Evolutionary conservation across 1,284 basidiomycete species (phyloP).

Genomic region (Ceratobasidium sp.): DNA sequence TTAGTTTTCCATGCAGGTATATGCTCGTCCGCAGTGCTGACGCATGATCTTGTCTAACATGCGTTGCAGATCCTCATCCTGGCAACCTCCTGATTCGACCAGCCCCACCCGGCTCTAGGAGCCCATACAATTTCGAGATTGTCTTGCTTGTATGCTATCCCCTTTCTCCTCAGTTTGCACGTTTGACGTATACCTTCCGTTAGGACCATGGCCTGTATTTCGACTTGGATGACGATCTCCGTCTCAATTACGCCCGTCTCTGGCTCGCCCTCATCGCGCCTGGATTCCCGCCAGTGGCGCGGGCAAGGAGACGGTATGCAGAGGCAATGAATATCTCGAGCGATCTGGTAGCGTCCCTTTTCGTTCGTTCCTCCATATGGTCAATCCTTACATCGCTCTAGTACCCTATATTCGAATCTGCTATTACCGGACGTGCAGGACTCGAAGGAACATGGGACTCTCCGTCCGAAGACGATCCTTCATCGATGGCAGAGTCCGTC

Average conservation of each 20-base stretch:
- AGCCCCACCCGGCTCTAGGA: conserved; percentile 65
- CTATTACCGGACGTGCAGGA: conserved; percentile 63
- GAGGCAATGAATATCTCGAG: conserved; percentile 89
- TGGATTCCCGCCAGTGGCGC: conserved; percentile 67
- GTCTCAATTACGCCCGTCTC: conserved; percentile 61
- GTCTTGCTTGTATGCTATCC: conserved; percentile 63
- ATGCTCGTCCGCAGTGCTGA: not conserved
- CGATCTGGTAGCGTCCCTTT: conserved; percentile 65
- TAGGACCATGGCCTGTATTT: conserved; percentile 72
- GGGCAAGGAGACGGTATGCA: conserved; percentile 83
- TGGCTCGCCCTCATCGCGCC: conserved; percentile 87
- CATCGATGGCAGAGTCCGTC: not conserved
- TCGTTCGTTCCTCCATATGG: conserved; percentile 4
- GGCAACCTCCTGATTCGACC: conserved; percentile 93
- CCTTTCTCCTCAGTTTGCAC: not conserved
- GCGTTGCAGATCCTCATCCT: conserved; percentile 69
- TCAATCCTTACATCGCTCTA: conserved; percentile 47
- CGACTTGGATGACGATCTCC: conserved; percentile 78
- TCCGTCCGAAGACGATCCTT: conserved; percentile 48
- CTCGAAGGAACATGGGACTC: conserved; percentile 43
- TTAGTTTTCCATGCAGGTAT: conserved; percentile 42
- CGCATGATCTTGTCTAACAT: not conserved
- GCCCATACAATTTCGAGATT: conserved; percentile 93
- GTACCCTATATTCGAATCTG: conserved; percentile 89
- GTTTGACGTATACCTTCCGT: not conserved